phyloP scores from a whole-genome alignment of 768 basidiomycete genomes.

The Fomitopsis serialis region DNA sequence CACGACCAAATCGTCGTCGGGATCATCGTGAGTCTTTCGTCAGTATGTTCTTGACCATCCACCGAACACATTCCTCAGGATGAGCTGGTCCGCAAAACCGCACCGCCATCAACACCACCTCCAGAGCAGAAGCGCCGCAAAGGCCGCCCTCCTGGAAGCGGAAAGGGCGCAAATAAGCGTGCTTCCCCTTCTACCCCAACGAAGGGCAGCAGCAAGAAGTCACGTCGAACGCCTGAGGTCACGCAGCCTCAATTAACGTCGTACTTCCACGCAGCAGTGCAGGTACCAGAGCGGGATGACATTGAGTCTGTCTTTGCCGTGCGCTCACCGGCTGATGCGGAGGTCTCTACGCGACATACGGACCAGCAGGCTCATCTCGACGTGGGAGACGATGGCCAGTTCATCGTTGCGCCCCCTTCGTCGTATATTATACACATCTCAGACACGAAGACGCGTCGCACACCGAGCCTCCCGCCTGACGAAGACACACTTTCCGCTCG shows the following conservation, averaged over 20 bases:
- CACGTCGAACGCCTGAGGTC: constrained; percentile 14
- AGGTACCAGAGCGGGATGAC: neutral
- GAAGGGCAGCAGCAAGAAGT: constrained; percentile 25
- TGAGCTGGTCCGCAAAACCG: constrained; percentile 34
- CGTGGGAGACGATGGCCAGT: too few relatives aligned
- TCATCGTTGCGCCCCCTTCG: too few relatives aligned
- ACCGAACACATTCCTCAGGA: constrained; percentile 35
- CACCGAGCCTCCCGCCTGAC: constrained; percentile 44
- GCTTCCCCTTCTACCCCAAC: constrained; percentile 14
- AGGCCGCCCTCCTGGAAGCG: neutral
- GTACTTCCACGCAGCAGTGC: constrained; percentile 15
- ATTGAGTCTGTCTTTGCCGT: neutral
- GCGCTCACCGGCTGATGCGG: too few relatives aligned
- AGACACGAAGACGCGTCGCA: constrained; percentile 69
- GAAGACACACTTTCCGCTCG: constrained; percentile 54
- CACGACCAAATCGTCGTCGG: constrained; percentile 63
- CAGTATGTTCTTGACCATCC: neutral
- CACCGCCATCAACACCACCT: neutral
- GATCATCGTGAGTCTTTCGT: constrained; percentile 50
- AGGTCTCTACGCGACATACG: neutral
- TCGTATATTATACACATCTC: constrained; percentile 37
- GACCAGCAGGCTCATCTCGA: neutral
- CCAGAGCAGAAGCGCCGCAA: neutral
- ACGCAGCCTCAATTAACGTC: constrained; percentile 15
- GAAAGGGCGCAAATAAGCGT: constrained; percentile 11